Base-by-base conservation (phyloP, 148 eudicot species). In the Vaccinium macrocarpon region DNA sequence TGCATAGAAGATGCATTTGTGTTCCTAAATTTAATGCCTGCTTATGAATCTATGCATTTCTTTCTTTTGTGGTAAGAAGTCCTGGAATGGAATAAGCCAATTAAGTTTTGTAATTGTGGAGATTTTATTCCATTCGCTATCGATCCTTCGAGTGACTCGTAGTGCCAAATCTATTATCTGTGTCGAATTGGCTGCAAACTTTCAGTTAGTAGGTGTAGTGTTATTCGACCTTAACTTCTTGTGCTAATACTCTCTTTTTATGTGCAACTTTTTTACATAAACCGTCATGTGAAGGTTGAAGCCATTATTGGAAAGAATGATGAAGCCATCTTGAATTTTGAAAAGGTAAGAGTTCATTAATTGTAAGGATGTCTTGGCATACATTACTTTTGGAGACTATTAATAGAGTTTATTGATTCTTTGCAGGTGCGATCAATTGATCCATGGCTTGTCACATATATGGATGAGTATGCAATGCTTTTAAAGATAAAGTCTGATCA, bases 401-500 rank as follows among this genome's bases (percentile, higher is more conserved):
- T 25, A 16, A 3, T 9, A 76, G 11, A 9, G 18, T 46, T 57
- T 81, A 19, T 57, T 70, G 35, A 7, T 77, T 80, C 72, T 86
- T 85, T 78, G 53, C 91, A 97, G 99, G 99, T 92, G 87, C 93
- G 97, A 76, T 89, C 94, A 32, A 82, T 95, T 87, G 99, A 97
- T 92, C 99, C 98, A 57, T 91, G 91, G 71, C 84, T 93, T 66
- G 82, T 97, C 80, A 95, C 97, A 32, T 90, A 91, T 81, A 97
- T 97, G 99, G 99, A 97, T 87, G 99, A 97, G 89, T 97, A 97
- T 89, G 99, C 99, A 27, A 92, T 97, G 93, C 98, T 97, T 84
- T 91, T 97, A 61, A 97, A 93, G 90, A 81, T 83, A 55, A 97
- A 95, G 87, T 92, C 96, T 77, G 99, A 95, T 82, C 84, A 90